Percentiles rank a stretch among this genome's conserved stretches.
These are phyloP conservation scores for Fusarium stilboides DNA, from an alignment of 2,329 filamentous ascomycete genomes.

Conservation along the genomic window DNA sequence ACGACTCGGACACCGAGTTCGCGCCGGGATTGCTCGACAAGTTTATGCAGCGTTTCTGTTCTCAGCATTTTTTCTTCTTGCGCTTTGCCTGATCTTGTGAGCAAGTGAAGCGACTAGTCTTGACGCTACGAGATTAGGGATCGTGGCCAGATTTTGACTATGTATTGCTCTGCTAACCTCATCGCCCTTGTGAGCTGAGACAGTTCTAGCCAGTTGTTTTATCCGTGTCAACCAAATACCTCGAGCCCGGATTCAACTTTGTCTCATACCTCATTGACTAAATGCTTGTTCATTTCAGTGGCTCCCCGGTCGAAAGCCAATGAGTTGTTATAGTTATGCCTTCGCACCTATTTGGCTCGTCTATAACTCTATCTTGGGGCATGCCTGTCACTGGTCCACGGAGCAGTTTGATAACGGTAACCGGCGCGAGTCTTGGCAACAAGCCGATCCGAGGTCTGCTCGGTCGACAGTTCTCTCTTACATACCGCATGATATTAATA, in stretches of 20 bases:
- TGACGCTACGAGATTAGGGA: constrained; percentile 36
- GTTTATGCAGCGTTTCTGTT: constrained; percentile 45
- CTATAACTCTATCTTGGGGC: constrained; percentile 11
- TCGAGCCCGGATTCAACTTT: constrained; percentile 6
- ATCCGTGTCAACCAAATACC: constrained; percentile 1
- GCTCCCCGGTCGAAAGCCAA: constrained; percentile 14
- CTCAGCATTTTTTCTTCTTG: constrained; percentile 36
- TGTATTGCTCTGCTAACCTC: constrained; percentile 5
- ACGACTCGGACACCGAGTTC: constrained; percentile 50
- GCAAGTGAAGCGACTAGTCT: constrained; percentile 40
- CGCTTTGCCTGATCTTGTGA: constrained; percentile 43
- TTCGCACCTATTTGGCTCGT: neutral
- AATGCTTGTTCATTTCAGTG: constrained; percentile 18
- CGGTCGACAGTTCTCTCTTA: constrained; percentile 23
- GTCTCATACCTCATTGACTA: neutral
- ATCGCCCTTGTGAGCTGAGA: constrained; percentile 12
- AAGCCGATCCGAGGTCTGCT: constrained; percentile 32
- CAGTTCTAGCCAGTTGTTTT: constrained; percentile 19
- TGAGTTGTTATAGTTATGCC: constrained; percentile 1
- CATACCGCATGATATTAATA: constrained; percentile 22
- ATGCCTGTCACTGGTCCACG: constrained; percentile 21
- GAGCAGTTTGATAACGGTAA: constrained; percentile 27
- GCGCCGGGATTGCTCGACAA: constrained; percentile 49
- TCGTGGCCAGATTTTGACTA: constrained; percentile 30
- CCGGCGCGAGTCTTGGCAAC: constrained; percentile 41